These are phyloP conservation scores for Cetradonia linearis DNA, from an alignment of 495 filamentous ascomycete species.

Conservation along the genomic window DNA sequence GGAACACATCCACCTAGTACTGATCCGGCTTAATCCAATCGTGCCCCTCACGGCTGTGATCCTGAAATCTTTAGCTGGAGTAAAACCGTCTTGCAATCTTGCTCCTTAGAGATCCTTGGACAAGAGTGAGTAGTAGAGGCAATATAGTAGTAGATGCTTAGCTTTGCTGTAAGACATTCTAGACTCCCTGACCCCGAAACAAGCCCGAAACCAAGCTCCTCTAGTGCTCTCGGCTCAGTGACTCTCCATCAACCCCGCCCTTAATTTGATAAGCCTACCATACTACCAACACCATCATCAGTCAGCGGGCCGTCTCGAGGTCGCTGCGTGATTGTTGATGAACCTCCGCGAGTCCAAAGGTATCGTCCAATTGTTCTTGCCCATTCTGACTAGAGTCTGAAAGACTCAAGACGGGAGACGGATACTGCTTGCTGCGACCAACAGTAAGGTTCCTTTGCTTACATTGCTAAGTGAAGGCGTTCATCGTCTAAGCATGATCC, in stretches of 20 bases:
- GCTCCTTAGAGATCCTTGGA: too few species aligned
- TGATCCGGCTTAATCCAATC: neutral
- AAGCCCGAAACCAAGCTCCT: neutral
- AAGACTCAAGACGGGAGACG: neutral
- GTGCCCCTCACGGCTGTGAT: neutral
- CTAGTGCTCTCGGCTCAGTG: neutral
- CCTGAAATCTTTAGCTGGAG: too few species aligned
- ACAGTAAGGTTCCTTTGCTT: neutral
- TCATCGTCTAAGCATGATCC: slow-evolving; percentile 1
- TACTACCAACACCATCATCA: neutral
- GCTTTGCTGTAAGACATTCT: neutral
- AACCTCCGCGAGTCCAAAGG: neutral
- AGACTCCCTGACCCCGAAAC: neutral
- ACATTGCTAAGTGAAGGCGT: neutral
- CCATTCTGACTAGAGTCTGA: neutral
- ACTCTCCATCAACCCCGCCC: neutral
- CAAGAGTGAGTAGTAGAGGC: neutral
- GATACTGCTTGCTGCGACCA: neutral
- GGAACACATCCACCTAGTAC: neutral
- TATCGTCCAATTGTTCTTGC: neutral
- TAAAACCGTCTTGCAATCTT: too few species aligned
- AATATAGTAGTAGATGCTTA: neutral
- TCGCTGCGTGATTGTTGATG: neutral
- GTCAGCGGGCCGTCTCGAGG: neutral
- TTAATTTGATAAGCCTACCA: neutral